Percentiles rank a stretch among this genome's conserved stretches.
Evolutionary conservation across 441 rosid genomes (phyloP).

Genomic region (Erodium trifolium): DNA sequence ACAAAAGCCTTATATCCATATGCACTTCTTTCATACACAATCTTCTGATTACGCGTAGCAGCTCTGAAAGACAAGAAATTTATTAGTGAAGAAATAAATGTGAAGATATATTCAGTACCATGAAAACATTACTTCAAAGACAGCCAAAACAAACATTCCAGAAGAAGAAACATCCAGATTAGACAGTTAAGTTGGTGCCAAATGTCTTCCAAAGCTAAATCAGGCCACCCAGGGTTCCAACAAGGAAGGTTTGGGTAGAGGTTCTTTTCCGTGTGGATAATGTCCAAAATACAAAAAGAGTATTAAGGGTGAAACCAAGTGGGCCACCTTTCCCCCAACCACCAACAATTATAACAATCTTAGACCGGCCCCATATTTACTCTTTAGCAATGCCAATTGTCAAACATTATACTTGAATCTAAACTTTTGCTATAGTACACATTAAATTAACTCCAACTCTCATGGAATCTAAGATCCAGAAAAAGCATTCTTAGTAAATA

Average conservation of each 20-base stretch:
- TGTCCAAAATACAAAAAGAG: not conserved
- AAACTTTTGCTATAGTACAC: not conserved
- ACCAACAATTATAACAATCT: slow-evolving; percentile 5
- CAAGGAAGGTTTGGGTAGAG: not conserved
- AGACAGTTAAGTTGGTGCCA: not conserved
- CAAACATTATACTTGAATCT: not conserved
- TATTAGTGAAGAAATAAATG: slow-evolving; percentile 7
- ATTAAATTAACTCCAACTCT: not conserved
- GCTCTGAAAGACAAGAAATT: slow-evolving; percentile 40
- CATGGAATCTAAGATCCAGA: not conserved
- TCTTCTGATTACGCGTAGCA: slow-evolving; percentile 69
- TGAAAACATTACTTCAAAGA: not conserved
- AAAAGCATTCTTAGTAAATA: not conserved
- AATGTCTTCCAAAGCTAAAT: slow-evolving; percentile 6
- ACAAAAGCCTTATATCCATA: slow-evolving; percentile 51
- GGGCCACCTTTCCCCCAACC: not conserved
- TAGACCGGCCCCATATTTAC: not conserved
- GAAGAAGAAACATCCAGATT: not conserved
- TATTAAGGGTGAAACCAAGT: not conserved
- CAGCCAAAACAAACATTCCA: slow-evolving; percentile 6
- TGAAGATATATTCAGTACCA: slow-evolving; percentile 7
- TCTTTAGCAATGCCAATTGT: slow-evolving; percentile 6
- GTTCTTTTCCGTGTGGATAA: slow-evolving; percentile 2
- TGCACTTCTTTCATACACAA: slow-evolving; percentile 57
- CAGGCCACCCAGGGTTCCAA: not conserved